Conservation (phyloP, 495 filamentous ascomycete genomes). For the Pyrenula massariospora region DNA sequence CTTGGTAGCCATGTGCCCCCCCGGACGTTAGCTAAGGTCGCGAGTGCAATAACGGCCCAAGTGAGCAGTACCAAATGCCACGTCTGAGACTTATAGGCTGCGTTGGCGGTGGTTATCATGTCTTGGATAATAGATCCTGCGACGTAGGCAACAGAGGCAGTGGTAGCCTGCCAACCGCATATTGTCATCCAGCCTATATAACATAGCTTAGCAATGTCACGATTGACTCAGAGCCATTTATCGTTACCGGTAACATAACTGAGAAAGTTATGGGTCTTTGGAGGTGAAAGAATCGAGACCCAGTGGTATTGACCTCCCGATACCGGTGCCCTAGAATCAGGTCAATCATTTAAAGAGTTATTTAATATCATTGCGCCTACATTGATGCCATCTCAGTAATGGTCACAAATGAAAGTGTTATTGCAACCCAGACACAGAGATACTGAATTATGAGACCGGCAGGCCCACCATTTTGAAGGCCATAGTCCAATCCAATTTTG, state of each 20-base stretch:
- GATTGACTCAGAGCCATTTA: too few species aligned
- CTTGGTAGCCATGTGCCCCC: conserved; percentile 27
- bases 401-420: conserved; percentile 14
- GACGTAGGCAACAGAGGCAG: conserved; percentile 28
- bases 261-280: conserved; percentile 21
- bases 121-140: conserved; percentile 29
- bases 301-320: conserved; percentile 43
- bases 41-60: conserved; percentile 26
- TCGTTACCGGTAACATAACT: conserved; percentile 33
- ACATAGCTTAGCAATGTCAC: neutral
- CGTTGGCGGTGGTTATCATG: conserved; percentile 21
- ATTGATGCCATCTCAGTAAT: conserved; percentile 32
- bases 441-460: too few species aligned
- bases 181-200: conserved; percentile 30
- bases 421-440: conserved; percentile 29
- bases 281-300: conserved; percentile 37
- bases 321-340: conserved; percentile 28
- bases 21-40: conserved; percentile 27
- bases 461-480: too few species aligned
- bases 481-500: too few species aligned
- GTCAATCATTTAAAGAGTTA: too few species aligned
- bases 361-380: conserved; percentile 3
- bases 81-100: conserved; percentile 19
- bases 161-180: conserved; percentile 31
- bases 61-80: conserved; percentile 33